These are phyloP conservation scores for Fusarium luffae DNA, from an alignment of 2,329 filamentous ascomycete genomes.

Conservation along the genomic window DNA sequence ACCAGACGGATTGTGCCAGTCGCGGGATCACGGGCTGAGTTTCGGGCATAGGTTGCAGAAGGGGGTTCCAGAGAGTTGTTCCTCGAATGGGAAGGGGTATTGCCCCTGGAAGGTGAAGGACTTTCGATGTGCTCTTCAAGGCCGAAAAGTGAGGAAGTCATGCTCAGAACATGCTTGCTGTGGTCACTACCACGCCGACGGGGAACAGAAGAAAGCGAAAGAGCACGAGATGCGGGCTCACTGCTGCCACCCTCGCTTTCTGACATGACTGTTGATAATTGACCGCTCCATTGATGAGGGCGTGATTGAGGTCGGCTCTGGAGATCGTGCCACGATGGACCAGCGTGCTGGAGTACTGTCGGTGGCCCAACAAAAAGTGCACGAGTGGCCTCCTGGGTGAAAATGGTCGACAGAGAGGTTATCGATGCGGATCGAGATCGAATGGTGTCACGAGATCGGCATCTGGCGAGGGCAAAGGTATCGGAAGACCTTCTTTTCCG, in stretches of 20 bases:
- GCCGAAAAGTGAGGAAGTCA: conserved; percentile 64
- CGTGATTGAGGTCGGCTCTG: conserved; percentile 41
- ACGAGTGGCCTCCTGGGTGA: conserved; percentile 60
- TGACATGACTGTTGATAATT: conserved; percentile 72
- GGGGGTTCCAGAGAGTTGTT: conserved; percentile 63
- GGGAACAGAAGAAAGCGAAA: conserved; percentile 56
- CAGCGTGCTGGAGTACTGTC: conserved; percentile 43
- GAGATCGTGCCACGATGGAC: conserved; percentile 40
- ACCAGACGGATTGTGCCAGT: conserved; percentile 58
- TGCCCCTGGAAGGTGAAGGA: conserved; percentile 55
- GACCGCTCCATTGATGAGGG: conserved; percentile 71
- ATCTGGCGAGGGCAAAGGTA: conserved; percentile 60
- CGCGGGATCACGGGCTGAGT: conserved; percentile 48
- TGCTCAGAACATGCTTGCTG: conserved; percentile 67
- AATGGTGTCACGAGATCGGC: conserved; percentile 64
- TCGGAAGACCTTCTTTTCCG: conserved; percentile 61
- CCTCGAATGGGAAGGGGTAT: conserved; percentile 53
- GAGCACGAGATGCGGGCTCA: conserved; percentile 60
- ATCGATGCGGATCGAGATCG: conserved; percentile 64
- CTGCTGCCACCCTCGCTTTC: conserved; percentile 69
- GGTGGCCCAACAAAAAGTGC: conserved; percentile 48
- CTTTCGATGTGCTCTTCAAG: conserved; percentile 54
- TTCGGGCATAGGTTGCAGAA: conserved; percentile 56
- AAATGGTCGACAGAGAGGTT: conserved; percentile 66
- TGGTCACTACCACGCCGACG: conserved; percentile 64